Base-by-base conservation (phyloP, 2,329 filamentous ascomycete species). In the Corinectria fuckeliana region DNA sequence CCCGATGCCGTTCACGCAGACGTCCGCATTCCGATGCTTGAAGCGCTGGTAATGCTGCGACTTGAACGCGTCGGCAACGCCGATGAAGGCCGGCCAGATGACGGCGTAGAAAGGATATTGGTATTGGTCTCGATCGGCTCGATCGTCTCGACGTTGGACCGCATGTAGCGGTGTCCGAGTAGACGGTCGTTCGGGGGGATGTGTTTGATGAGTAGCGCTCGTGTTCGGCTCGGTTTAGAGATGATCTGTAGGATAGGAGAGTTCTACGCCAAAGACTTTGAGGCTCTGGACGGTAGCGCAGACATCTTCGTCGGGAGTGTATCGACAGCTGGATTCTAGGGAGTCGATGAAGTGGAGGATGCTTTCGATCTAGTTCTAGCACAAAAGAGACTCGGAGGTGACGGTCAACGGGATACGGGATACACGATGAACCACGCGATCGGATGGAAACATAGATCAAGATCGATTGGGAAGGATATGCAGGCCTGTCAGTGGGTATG, bases 151-250 rank as follows among this genome's bases (percentile, higher is more conserved):
- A 68, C 60, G 28, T 69, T 66, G 6, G 49, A 57, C 0, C 59
- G 59, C 2, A 69, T 44, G 13, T 68, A 69, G 0, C 61, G 52
- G n/a, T 66, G 55, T 5, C 60, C 55, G 2, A 70, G 51, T 0
- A 65, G 51, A 2, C 60, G 58, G 0, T 69, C 52, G 8, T 65
- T 62, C 18, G 69, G 67, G 0, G 68, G 58, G 18, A 71, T 69
- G 49, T 71, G 70, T 1, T 70, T 66, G n/a, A 70, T 66, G 18
- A 70, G 34, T n/a, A 13, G 69, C 69, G 25, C n/a, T 71, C 65
- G 30, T 70, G 67, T 36, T 16, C 9, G 41, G 30, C 18, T 11
- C 14, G n/a, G n/a, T n/a, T 10, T 48, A 42, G 6, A 20, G 21
- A 5, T 20, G 14, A 9, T 50, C 45, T 6, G 39, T 13, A 34